Evolutionary conservation across 495 filamentous ascomycete species (phyloP).

Genomic region (Aspergillus wentii): DNA sequence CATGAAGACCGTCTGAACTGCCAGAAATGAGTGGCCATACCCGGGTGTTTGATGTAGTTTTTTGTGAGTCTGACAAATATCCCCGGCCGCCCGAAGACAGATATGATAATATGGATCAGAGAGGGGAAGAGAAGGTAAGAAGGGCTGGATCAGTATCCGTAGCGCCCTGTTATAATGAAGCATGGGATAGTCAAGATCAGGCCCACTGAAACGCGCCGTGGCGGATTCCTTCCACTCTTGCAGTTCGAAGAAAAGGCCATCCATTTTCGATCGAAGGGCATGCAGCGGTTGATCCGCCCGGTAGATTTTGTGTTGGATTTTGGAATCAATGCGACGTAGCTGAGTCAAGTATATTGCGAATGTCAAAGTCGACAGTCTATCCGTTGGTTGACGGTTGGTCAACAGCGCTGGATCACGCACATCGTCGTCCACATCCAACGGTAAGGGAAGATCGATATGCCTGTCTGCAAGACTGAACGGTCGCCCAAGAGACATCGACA

Average conservation of each 20-base stretch:
- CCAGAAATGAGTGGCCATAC: conserved; percentile 52
- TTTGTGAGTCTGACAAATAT: conserved; percentile 52
- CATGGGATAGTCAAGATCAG: conserved; percentile 45
- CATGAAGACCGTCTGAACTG: conserved; percentile 53
- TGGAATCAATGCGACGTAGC: conserved; percentile 47
- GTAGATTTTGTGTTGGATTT: conserved; percentile 51
- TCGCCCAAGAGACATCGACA: conserved; percentile 47
- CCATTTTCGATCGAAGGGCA: conserved; percentile 43
- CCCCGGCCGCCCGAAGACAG: conserved; percentile 45
- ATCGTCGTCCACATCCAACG: conserved; percentile 44
- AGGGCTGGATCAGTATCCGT: conserved; percentile 47
- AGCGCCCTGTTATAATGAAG: conserved; percentile 50
- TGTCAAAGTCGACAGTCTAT: conserved; percentile 38
- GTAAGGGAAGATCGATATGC: conserved; percentile 48
- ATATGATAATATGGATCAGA: conserved; percentile 47
- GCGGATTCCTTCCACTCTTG: conserved; percentile 49
- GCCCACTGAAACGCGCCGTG: conserved; percentile 28
- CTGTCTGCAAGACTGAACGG: conserved; percentile 49
- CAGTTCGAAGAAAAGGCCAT: conserved; percentile 42
- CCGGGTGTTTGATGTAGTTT: conserved; percentile 46
- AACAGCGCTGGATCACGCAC: conserved; percentile 37
- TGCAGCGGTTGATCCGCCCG: conserved; percentile 45
- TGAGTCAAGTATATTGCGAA: conserved; percentile 46
- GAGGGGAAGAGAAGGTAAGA: conserved; percentile 43
- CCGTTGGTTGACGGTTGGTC: conserved; percentile 24